phyloP scores from a whole-genome alignment of 371 early-diverging fungal species.

The Coemansia sp. region DNA sequence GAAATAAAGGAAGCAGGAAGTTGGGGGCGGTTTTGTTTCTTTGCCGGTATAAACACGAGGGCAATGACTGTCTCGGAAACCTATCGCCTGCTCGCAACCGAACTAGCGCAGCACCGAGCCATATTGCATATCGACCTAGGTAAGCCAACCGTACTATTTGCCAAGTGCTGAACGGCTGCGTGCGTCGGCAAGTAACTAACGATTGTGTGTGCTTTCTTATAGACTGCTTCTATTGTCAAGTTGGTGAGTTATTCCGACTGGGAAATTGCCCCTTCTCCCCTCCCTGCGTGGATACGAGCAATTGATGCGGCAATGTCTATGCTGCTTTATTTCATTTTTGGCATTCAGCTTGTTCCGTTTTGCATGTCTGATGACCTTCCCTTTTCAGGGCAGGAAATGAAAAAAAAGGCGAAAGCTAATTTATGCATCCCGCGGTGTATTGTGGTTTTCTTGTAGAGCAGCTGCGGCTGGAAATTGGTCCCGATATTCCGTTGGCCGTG shows the following conservation, averaged over 20 bases:
- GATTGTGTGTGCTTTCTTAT: conserved; percentile 6
- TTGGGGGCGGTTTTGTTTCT: not conserved
- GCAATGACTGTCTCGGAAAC: conserved; percentile 19
- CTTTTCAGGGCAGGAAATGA: too few relatives aligned
- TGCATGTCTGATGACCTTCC: not conserved
- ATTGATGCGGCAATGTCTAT: not conserved
- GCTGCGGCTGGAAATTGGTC: conserved; percentile 66
- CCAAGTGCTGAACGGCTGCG: not conserved
- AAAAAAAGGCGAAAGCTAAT: not conserved
- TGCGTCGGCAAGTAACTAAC: not conserved
- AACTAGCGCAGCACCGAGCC: conserved; percentile 58
- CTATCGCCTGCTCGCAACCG: conserved; percentile 25
- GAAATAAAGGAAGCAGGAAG: too few relatives aligned
- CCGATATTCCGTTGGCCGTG: conserved; percentile 74
- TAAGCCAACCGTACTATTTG: not conserved
- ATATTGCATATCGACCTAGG: conserved; percentile 58
- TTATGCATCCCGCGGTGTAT: not conserved
- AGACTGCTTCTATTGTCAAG: conserved; percentile 80
- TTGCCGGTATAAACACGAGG: not conserved
- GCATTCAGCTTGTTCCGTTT: not conserved
- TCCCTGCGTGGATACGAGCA: not conserved
- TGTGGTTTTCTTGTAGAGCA: conserved; percentile 57
- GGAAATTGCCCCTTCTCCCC: not conserved
- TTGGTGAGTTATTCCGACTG: conserved; percentile 55
- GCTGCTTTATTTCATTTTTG: conserved; percentile 4